Percentiles rank a stretch among this genome's conserved stretches.
phyloP scores from a whole-genome alignment of 768 basidiomycete species.

The Pulveroboletus sp. region DNA sequence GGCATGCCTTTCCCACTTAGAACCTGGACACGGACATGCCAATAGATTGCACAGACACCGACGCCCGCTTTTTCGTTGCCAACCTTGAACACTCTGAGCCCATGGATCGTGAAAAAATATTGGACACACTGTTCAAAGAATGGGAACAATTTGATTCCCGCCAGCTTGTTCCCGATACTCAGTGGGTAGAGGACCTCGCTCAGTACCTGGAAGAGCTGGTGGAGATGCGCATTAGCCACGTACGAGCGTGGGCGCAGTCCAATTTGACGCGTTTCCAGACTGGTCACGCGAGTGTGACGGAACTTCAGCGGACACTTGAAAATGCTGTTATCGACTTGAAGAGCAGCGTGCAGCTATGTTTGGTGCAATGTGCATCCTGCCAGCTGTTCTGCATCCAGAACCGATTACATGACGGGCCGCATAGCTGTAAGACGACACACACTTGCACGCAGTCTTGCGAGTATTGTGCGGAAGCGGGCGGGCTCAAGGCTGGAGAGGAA shows the following conservation, averaged over 20 bases:
- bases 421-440: constrained; percentile 50
- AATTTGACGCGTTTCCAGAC: constrained; percentile 47
- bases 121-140: constrained; percentile 15
- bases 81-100: constrained; percentile 10
- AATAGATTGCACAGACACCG: constrained; percentile 35
- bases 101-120: constrained; percentile 8
- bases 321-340: constrained; percentile 42
- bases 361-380: constrained; percentile 43
- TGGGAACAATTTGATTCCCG: constrained; percentile 35
- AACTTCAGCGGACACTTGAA: constrained; percentile 41
- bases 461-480: constrained; percentile 31
- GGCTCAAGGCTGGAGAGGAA: constrained; percentile 25
- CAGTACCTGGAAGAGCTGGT: constrained; percentile 39
- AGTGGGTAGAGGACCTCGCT: constrained; percentile 40
- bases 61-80: constrained; percentile 33
- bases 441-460: constrained; percentile 41
- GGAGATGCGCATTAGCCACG: constrained; percentile 42
- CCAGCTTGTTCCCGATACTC: constrained; percentile 33
- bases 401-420: constrained; percentile 42
- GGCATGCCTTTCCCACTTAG: constrained; percentile 24
- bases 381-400: constrained; percentile 45
- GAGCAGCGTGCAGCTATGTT: constrained; percentile 48
- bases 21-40: constrained; percentile 49
- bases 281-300: constrained; percentile 42
- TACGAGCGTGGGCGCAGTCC: constrained; percentile 45